Base-by-base conservation (phyloP, 2,329 filamentous ascomycete genomes). In the Pyrenophora graminea region DNA sequence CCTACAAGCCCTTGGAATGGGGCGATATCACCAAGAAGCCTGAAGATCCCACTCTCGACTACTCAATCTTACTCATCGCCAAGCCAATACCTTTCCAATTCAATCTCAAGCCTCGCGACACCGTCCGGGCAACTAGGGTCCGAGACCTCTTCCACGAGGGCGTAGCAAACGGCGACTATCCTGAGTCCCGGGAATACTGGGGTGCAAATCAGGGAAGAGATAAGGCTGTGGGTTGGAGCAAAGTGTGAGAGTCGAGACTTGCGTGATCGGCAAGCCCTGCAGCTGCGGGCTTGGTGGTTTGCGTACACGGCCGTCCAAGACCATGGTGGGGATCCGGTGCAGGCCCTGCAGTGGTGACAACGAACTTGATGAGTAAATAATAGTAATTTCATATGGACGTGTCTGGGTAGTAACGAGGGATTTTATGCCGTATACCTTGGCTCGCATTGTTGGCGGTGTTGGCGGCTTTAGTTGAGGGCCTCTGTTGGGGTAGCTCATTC, bases 71-170 rank as follows among this genome's bases (percentile, higher is more conserved):
- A 9, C 69, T 79, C 27, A 79, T 78, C 39, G 76, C 76, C 1
- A 78, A 79, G 51, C 77, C 77, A 1, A 57, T 74, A 13, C 76
- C 76, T 0, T 79, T 79, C 66, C 68, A 71, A 34, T 78, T 79
- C 55, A 48, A 70, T 9, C 64, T 79, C 19, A 62, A 48, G 38
- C 67, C 76, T 3, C 70, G 77, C 3, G 55, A 66, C 43, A 42
- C 58, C 13, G 54, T 55, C 4, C 68, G 74, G 6, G 72, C 67
- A 2, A 62, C 62, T 6, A 61, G 63, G 18, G 66, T 74, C 1
- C 62, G 69, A 10, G 47, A 58, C n/a, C 46, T 73, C 33, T 79
- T 72, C 57, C 53, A 62, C 12, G 64, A 75, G 36, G 65, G 70
- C n/a, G 57, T 64, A 23, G 64, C 67, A 27, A 62, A 72, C 6